Conservation (phyloP, 73 alveolate genomes). For the Symbiodinium natans region DNA sequence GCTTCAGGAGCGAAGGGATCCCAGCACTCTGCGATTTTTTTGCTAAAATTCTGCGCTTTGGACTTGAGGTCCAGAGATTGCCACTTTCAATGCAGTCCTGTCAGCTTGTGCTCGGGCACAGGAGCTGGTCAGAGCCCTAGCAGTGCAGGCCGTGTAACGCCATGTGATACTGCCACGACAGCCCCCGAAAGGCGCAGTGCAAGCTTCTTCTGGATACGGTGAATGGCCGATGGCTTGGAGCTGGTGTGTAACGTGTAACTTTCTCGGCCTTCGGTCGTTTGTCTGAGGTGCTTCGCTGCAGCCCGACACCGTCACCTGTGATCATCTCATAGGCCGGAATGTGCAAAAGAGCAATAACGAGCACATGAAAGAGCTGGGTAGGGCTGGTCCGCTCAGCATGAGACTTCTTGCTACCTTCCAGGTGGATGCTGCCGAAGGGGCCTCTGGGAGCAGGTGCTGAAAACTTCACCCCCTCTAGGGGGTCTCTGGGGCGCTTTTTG, state of each 20-base stretch:
- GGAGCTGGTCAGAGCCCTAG: conserved; percentile 25
- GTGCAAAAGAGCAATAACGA: not conserved
- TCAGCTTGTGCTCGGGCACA: conserved; percentile 79
- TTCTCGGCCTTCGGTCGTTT: not conserved
- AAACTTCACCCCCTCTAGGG: not conserved
- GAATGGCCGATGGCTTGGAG: conserved; percentile 5
- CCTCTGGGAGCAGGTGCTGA: conserved; percentile 55
- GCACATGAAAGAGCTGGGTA: not conserved
- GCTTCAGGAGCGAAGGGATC: too few relatives aligned
- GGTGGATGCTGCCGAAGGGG: conserved; percentile 71
- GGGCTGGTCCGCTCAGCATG: not conserved
- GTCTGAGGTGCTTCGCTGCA: not conserved
- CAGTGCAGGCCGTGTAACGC: not conserved
- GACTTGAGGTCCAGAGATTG: conserved; percentile 37
- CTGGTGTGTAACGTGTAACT: not conserved
- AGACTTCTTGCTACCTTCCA: not conserved
- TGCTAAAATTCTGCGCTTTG: not conserved
- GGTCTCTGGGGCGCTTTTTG: not conserved
- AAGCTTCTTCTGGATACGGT: conserved; percentile 48
- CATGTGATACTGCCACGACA: not conserved
- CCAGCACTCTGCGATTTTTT: too few relatives aligned
- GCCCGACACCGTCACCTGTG: conserved; percentile 26
- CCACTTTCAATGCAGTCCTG: conserved; percentile 12
- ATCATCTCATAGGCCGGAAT: conserved; percentile 18
- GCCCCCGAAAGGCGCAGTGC: conserved; percentile 57